These are phyloP conservation scores for Aspergillus cavernicola DNA, from an alignment of 495 filamentous ascomycete genomes.

Conservation along the genomic window DNA sequence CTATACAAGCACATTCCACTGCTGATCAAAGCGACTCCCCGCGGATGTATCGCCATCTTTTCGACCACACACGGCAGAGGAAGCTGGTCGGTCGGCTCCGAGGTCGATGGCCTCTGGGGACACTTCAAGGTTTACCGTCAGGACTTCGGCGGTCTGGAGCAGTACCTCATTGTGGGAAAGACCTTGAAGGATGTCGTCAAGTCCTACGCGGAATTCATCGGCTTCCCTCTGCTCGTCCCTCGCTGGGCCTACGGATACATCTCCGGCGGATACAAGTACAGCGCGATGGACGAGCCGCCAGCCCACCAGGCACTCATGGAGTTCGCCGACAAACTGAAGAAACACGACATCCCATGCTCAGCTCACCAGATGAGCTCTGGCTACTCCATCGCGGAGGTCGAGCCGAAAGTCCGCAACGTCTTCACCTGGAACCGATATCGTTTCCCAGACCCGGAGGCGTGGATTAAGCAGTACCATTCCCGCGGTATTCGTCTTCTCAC, in stretches of 20 bases:
- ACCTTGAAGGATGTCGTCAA: conserved; percentile 60
- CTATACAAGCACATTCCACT: conserved; percentile 72
- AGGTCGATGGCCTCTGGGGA: conserved; percentile 68
- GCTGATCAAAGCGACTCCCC: conserved; percentile 57
- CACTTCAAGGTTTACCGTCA: conserved; percentile 68
- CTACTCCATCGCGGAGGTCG: conserved; percentile 62
- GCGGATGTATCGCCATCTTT: conserved; percentile 62
- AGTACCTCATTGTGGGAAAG: conserved; percentile 64
- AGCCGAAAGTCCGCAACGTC: conserved; percentile 65
- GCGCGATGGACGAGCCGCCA: conserved; percentile 58
- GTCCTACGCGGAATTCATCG: conserved; percentile 62
- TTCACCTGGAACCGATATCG: conserved; percentile 67
- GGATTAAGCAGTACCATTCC: conserved; percentile 55
- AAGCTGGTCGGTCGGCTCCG: conserved; percentile 63
- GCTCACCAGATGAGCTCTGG: conserved; percentile 70
- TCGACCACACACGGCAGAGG: conserved; percentile 60
- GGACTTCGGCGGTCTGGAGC: conserved; percentile 64
- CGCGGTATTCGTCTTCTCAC: conserved; percentile 61
- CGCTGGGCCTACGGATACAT: conserved; percentile 68
- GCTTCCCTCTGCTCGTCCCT: conserved; percentile 60
- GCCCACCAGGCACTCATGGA: conserved; percentile 55
- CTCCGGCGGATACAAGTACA: conserved; percentile 67
- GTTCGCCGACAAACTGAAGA: conserved; percentile 55
- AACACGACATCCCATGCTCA: conserved; percentile 65
- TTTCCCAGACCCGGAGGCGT: conserved; percentile 61